These are phyloP conservation scores for Candida corydali DNA, from an alignment of 805 yeast species.

Conservation along the genomic window DNA sequence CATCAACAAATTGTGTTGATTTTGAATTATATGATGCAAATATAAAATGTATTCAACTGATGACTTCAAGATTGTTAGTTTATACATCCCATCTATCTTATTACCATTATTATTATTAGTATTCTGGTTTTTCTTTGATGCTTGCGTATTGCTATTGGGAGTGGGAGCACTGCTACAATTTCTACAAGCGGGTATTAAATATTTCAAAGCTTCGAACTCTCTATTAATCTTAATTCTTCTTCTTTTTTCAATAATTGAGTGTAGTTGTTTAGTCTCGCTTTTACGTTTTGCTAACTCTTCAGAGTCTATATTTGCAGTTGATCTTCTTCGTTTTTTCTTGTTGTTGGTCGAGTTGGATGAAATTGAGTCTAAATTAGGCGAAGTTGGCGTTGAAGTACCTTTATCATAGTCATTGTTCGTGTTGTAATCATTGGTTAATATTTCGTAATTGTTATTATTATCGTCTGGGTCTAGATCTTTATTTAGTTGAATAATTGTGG, in stretches of 20 bases:
- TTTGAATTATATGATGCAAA: constrained; percentile 54
- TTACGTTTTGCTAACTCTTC: constrained; percentile 40
- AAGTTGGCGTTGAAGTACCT: constrained; percentile 1
- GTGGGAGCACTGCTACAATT: constrained; percentile 1
- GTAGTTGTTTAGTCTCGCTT: constrained; percentile 45
- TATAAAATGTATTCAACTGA: constrained; percentile 77
- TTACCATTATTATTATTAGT: constrained; percentile 21
- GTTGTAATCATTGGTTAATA: constrained; percentile 36
- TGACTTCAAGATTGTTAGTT: constrained; percentile 75
- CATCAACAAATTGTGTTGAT: constrained; percentile 44
- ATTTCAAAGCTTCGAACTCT: constrained; percentile 78
- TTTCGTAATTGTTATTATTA: constrained; percentile 31
- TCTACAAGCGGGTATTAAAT: constrained; percentile 75
- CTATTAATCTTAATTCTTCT: constrained; percentile 75
- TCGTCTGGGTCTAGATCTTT: constrained; percentile 40
- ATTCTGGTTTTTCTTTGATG: not conserved
- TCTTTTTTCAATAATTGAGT: constrained; percentile 76
- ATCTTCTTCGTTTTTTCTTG: constrained; percentile 37
- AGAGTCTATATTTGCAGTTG: constrained; percentile 33
- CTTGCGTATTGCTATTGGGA: constrained; percentile 22
- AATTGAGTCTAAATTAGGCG: constrained; percentile 7
- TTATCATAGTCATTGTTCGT: constrained; percentile 6
- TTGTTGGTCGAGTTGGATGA: not conserved
- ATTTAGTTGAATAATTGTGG: constrained; percentile 42
- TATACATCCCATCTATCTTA: constrained; percentile 66